Evolutionary conservation across 176 grass and related monocot genomes (phyloP), one percentile per base, ranked within the genome.

Genomic region (Oryza glaberrima): DNA sequence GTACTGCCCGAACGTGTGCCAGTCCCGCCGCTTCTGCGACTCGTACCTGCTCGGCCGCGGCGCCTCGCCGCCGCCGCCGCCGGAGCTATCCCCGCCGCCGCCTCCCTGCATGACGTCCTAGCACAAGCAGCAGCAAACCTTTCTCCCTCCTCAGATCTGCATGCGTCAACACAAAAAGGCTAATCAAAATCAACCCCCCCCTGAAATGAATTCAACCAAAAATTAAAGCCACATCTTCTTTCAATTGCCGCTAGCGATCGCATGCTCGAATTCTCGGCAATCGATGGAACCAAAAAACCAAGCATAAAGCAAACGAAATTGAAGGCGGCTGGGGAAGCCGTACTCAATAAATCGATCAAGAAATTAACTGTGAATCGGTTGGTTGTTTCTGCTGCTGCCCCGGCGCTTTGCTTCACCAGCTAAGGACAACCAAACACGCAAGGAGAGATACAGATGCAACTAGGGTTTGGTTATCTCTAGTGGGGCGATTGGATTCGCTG

Each of bases 1-100:
- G 75, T 94, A 94, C 90, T 94, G 93, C 46, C 90, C 82, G 79
- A 94, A 94, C 4, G 93, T 94, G 87, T 94, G 88, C 93, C 93
- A 94, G 90, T 94, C 93, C 6, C 93, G 93, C 2, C 93, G 87
- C 85, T 94, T 94, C 90, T 94, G 93, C 75, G 93, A 94, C 76
- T 94, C 93, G 90, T 94, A 94, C 32, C 93, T 40, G 85, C 93
- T 94, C 65, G 87, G 90, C 54, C 84, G 79, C 23, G 83, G 17
- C 52, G 77, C 70, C 5, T 41, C 82, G 15, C 43, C 52, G 25
- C 36, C 76, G 25, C 36, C 76, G 63, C 46, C 56, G 30, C 76
- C 91, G 0, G 85, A 80, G 85, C 86, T 88, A 35, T 90, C 88
- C 8, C 38, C 63, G 11, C 71, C 78, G 10, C 85, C 78, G 17